Evolutionary conservation across 2,329 filamentous ascomycete genomes (phyloP).

Genomic region (Colletotrichum sp.): DNA sequence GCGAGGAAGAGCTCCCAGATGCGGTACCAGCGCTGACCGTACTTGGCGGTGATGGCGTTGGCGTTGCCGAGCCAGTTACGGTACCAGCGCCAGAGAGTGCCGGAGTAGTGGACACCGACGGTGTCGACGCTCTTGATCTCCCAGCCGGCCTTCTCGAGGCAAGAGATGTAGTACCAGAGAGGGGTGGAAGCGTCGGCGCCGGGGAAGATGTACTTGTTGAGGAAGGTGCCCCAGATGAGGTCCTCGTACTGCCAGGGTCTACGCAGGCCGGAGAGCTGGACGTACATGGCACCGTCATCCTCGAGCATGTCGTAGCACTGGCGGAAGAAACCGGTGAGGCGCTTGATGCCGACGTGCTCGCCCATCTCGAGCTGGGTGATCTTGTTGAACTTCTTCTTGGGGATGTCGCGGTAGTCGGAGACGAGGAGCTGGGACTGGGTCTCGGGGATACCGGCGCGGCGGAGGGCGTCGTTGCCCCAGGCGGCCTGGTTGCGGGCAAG

Average conservation of each 20-base stretch:
- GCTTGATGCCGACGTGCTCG: conserved; percentile 95
- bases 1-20: conserved; percentile 95
- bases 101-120: conserved; percentile 95
- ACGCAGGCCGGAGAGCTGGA: conserved; percentile 92
- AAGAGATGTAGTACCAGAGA: conserved; percentile 84
- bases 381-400: conserved; percentile 85
- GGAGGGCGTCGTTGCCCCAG: conserved; percentile 92
- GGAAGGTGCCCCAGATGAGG: conserved; percentile 96
- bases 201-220: conserved; percentile 99
- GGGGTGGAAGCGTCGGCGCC: conserved; percentile 96
- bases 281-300: conserved; percentile 94
- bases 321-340: conserved; percentile 79
- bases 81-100: conserved; percentile 98
- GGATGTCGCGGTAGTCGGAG: conserved; percentile 97
- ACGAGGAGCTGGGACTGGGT: conserved; percentile 91
- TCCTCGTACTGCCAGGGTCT: conserved; percentile 98
- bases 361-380: conserved; percentile 99
- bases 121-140: conserved; percentile 94
- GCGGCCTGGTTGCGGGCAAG: conserved; percentile 95
- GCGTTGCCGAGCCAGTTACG: conserved; percentile 96
- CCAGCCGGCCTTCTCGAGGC: conserved; percentile 81
- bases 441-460: conserved; percentile 81
- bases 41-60: conserved; percentile 93
- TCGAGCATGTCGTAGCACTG: conserved; percentile 96
- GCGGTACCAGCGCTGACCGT: conserved; percentile 93